phyloP scores from a whole-genome alignment of 2,329 filamentous ascomycete genomes.

The Cadophora sp. region DNA sequence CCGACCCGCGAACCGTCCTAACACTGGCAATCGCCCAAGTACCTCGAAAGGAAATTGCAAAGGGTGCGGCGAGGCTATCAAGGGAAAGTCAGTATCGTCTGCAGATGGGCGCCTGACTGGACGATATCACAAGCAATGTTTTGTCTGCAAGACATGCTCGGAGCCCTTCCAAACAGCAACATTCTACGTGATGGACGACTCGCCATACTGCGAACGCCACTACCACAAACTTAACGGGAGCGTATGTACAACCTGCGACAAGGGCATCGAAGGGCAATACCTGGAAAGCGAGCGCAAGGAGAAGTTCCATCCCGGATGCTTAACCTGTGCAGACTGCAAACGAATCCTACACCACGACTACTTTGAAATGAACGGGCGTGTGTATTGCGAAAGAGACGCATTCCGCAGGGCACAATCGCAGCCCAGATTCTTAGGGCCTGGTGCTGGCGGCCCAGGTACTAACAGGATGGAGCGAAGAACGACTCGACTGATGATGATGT shows the following conservation, averaged over 20 bases:
- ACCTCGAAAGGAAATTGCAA: constrained; percentile 72
- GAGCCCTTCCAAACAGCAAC: constrained; percentile 84
- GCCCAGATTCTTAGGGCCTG: constrained; percentile 31
- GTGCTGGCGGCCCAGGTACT: constrained; percentile 27
- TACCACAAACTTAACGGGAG: constrained; percentile 93
- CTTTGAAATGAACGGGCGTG: constrained; percentile 81
- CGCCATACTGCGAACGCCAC: constrained; percentile 88
- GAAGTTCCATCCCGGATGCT: constrained; percentile 89
- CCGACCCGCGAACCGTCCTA: constrained; percentile 9
- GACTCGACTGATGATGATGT: constrained; percentile 59
- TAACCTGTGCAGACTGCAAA: constrained; percentile 82
- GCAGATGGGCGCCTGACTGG: constrained; percentile 91
- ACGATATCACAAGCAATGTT: constrained; percentile 93
- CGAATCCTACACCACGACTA: constrained; percentile 81
- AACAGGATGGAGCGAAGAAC: constrained; percentile 53
- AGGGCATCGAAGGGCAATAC: constrained; percentile 92
- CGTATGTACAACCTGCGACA: constrained; percentile 78
- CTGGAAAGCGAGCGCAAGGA: constrained; percentile 78
- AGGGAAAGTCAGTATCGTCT: constrained; percentile 91
- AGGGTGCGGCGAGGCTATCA: constrained; percentile 78
- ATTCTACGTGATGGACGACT: constrained; percentile 89
- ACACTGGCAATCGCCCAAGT: constrained; percentile 28
- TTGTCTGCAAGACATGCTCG: constrained; percentile 85
- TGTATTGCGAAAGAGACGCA: constrained; percentile 89
- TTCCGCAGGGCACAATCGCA: constrained; percentile 45